Evolutionary conservation across 1,139 yeast species (phyloP), one percentile per base, ranked within the genome.

Genomic region (Saccharomyces hybrid): DNA sequence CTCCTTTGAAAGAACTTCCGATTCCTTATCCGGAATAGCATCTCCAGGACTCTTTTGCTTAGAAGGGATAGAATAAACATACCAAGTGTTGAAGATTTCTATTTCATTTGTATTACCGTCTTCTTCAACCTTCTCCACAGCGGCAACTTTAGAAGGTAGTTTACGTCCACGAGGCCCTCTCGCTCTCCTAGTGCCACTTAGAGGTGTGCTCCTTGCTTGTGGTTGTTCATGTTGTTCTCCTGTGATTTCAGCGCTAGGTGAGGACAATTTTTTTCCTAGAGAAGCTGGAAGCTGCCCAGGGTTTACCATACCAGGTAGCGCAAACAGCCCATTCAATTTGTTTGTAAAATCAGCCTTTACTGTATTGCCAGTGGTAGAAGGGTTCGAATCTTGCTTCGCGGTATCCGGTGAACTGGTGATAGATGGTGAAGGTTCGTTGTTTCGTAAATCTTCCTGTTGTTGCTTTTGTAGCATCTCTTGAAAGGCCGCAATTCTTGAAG

Each of bases 101-200:
- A 51, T 48, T 16, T 27, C 48, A 34, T 51, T 51, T 3, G 47
- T 64, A 38, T 65, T 70, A 52, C 71, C 73, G 21, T 67, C 67
- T 19, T 70, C 77, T 16, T 78, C 73, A 21, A 78, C 75, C 2
- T 81, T 78, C 12, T 79, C 64, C 2, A 63, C 78, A 46, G 75
- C 74, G 21, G 82, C 78, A n/a, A 74, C 70, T 56, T 79, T 79
- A 0, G 68, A 53, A 1, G 97, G 97, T 51, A 88, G 74, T 61
- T 84, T 81, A 57, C 95, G 81, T 0, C 93, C 91, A 58, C 79
- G 78, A 27, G 96, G 96, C 0, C 96, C 96, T 61, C 75, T 82
- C 0, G 84, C 84, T 61, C 96, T 78, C 29, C 77, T 71, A 56
- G 24, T 38, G 16, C 11, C 31, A 12, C 16, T 11, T 12, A 14